Conservation (phyloP, 2,329 filamentous ascomycete genomes). For the Xylariaceae sp. region DNA sequence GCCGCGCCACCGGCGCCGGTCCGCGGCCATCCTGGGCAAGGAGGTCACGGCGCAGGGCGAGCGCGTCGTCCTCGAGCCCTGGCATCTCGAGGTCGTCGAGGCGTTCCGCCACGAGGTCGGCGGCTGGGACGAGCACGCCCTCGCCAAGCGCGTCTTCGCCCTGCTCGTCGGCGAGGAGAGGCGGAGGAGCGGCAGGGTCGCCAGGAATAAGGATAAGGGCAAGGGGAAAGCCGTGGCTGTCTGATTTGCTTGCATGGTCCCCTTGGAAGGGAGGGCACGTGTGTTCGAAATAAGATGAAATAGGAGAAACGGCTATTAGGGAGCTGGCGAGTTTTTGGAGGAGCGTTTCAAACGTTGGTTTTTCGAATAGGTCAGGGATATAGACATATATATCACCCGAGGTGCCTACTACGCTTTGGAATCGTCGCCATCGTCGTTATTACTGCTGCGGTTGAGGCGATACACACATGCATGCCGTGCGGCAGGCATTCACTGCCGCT, state of each 20-base stretch:
- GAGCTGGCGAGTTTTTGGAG: too few species aligned
- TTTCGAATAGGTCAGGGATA: too few species aligned
- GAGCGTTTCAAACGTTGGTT: too few species aligned
- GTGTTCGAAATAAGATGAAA: not conserved
- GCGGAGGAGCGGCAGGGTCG: slow-evolving; percentile 27
- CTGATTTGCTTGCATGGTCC: too few species aligned
- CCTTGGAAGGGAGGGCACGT: too few species aligned
- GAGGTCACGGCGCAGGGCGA: slow-evolving; percentile 50
- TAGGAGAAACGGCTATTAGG: not conserved
- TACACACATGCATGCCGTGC: too few species aligned
- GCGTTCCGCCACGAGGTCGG: slow-evolving; percentile 53
- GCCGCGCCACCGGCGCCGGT: slow-evolving; percentile 8
- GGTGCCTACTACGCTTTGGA: too few species aligned
- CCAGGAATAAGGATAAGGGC: not conserved
- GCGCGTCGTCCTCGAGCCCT: slow-evolving; percentile 52
- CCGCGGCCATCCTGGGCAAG: slow-evolving; percentile 48
- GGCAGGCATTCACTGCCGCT: too few species aligned
- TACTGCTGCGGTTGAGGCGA: too few species aligned
- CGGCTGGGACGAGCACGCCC: slow-evolving; percentile 51
- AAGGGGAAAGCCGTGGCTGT: not conserved
- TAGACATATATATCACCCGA: too few species aligned
- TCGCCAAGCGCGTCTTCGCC: slow-evolving; percentile 58
- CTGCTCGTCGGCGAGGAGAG: slow-evolving; percentile 55
- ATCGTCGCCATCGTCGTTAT: too few species aligned
- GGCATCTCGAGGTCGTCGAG: slow-evolving; percentile 62